A percentile compares a stretch with the other conserved stretches of the same genome.
Conservation (phyloP, 129 eudicot genomes). For the Solidago caesia region DNA sequence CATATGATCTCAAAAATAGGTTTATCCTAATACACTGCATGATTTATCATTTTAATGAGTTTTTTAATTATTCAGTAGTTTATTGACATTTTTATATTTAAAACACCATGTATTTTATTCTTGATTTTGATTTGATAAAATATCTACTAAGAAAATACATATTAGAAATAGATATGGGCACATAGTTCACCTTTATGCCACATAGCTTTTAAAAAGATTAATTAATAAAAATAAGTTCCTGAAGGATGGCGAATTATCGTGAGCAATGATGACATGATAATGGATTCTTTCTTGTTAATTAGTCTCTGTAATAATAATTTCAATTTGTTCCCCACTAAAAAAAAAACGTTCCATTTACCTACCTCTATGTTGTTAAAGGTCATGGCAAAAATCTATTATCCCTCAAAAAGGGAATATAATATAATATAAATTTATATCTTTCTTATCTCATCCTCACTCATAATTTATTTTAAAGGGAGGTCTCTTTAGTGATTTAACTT, state of each 20-base stretch:
- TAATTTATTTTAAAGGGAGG: neutral
- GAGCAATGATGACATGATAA: conserved; percentile 10
- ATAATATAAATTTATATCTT: neutral
- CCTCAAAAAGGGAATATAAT: neutral
- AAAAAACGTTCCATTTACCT: neutral
- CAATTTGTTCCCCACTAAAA: neutral
- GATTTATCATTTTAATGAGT: no score
- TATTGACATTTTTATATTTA: no score
- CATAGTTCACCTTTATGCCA: no score
- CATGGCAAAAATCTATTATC: neutral
- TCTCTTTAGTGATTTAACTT: conserved; percentile 7
- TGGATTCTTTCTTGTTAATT: neutral
- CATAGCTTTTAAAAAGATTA: no score
- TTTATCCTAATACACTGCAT: no score
- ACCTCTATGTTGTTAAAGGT: neutral
- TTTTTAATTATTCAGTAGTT: no score
- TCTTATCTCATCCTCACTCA: conserved; percentile 3
- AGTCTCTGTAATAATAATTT: neutral
- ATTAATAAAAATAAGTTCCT: no score
- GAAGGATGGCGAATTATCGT: conserved; percentile 18
- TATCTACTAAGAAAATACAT: no score
- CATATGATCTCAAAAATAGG: no score
- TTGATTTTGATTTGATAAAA: no score
- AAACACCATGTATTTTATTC: no score
- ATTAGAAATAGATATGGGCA: no score